These are phyloP conservation scores for Falciphora oryzae DNA, from an alignment of 2,329 filamentous ascomycete species.

Conservation along the genomic window DNA sequence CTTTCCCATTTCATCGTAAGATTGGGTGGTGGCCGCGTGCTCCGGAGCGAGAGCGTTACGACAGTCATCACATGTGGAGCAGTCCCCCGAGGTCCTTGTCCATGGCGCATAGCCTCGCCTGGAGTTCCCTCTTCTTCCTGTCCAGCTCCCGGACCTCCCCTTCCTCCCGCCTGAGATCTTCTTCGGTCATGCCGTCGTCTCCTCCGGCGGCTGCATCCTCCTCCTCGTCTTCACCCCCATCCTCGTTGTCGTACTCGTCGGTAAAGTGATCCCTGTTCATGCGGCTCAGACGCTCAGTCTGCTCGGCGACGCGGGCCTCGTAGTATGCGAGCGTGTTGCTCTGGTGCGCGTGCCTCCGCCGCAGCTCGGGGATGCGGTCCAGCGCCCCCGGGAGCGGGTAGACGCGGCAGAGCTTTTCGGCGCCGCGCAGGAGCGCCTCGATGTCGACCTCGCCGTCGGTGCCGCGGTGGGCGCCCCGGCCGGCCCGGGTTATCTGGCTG, in stretches of 20 bases:
- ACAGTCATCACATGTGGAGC: slow-evolving; percentile 39
- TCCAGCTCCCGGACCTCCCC: slow-evolving; percentile 56
- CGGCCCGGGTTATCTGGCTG: slow-evolving; percentile 61
- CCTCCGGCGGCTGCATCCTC: slow-evolving; percentile 27
- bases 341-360: slow-evolving; percentile 66
- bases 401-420: slow-evolving; percentile 83
- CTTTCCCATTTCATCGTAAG: not conserved
- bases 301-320: slow-evolving; percentile 72
- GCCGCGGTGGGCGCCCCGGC: slow-evolving; percentile 45
- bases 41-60: not conserved
- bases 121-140: slow-evolving; percentile 49
- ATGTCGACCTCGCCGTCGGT: slow-evolving; percentile 71
- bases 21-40: not conserved
- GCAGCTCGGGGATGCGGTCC: slow-evolving; percentile 68
- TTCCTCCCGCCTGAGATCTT: slow-evolving; percentile 64
- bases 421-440: slow-evolving; percentile 75
- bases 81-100: slow-evolving; percentile 51
- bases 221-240: slow-evolving; percentile 34
- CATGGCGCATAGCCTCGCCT: slow-evolving; percentile 46
- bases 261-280: slow-evolving; percentile 62
- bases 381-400: slow-evolving; percentile 76
- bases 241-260: slow-evolving; percentile 45
- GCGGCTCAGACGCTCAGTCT: slow-evolving; percentile 64
- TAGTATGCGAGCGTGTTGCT: slow-evolving; percentile 72
- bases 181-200: slow-evolving; percentile 53